Base-by-base conservation (phyloP, 805 yeast species). In the Teunomyces barrocoloradensis region DNA sequence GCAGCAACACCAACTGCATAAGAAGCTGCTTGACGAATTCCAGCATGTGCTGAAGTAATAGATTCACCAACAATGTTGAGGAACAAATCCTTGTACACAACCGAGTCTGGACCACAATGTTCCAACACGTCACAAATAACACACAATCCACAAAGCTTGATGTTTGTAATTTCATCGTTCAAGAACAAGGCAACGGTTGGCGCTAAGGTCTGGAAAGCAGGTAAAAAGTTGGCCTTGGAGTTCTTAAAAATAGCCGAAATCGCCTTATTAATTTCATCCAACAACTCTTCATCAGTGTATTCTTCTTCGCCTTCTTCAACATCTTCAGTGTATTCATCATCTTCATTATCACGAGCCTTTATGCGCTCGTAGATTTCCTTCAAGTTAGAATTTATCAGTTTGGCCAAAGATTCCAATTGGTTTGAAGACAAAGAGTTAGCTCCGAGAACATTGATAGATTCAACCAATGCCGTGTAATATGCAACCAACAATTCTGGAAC, bases 311-410 rank as follows among this genome's bases (percentile, higher is more conserved):
- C 90, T 46, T 82, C 87, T 49, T 86, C 96, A 5, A 84, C 73
- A 39, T 89, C 97, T 68, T 89, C 97, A 49, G 86, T 85, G 64
- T 85, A 90, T 57, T 88, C 96, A 61, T 89, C 96, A 53, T 87
- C 94, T 37, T 78, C 85, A 50, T 74, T 75, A 45, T 88, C 90
- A 53, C 95, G 84, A 30, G 75, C 79, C 58, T 80, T 82, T 46
- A 88, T 82, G 56, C 96, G 80, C 48, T 79, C 83, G 59, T 79
- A 81, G 34, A 85, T 80, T 50, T 87, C 96, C 9, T 75, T 69
- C 60, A 90, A 68, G 56, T 83, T 84, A 3, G 77, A 64, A 40
- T 78, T 74, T 18, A 89, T 74, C 25, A 88, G 81, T 50, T 75
- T 75, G 2, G 86, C 80, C 48, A 89, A 75, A 10, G 71, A 68